phyloP scores from a whole-genome alignment of 306 rosid genomes.

The Arachis hypogaea region DNA sequence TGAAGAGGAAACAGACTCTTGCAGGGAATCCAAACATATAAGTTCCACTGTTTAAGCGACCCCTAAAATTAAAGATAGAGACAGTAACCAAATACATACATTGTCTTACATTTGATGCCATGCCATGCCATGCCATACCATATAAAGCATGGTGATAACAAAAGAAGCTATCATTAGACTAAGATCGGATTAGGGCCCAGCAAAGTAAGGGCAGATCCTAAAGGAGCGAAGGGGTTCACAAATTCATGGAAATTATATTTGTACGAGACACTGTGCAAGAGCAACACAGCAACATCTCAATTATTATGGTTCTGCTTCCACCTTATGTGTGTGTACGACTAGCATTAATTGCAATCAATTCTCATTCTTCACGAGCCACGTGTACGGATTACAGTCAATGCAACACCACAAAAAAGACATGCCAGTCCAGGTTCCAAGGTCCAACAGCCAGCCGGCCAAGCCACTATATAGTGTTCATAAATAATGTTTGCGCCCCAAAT shows the following conservation, averaged over 20 bases:
- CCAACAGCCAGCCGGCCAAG: too few relatives aligned
- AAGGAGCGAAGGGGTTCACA: background rate
- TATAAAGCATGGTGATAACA: too few relatives aligned
- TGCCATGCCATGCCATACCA: background rate
- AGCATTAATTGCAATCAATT: background rate
- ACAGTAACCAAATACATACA: background rate
- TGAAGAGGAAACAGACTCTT: background rate
- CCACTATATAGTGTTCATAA: too few relatives aligned
- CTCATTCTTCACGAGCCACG: constrained; percentile 34
- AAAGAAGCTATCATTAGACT: too few relatives aligned
- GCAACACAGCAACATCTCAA: constrained; percentile 28
- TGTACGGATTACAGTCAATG: constrained; percentile 40
- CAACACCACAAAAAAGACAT: too few relatives aligned
- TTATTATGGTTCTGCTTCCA: constrained; percentile 38
- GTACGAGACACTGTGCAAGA: constrained; percentile 32
- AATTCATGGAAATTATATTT: background rate
- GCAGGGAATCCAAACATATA: background rate
- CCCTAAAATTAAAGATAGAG: background rate
- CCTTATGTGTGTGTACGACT: constrained; percentile 6
- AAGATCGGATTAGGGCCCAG: too few relatives aligned
- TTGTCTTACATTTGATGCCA: too few relatives aligned
- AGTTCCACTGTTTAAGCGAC: background rate
- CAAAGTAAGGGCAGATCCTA: background rate
- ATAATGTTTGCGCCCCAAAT: too few relatives aligned
- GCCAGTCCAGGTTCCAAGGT: too few relatives aligned